Conservation (phyloP, 2,329 filamentous ascomycete species). For the Pleomassaria siparia region DNA sequence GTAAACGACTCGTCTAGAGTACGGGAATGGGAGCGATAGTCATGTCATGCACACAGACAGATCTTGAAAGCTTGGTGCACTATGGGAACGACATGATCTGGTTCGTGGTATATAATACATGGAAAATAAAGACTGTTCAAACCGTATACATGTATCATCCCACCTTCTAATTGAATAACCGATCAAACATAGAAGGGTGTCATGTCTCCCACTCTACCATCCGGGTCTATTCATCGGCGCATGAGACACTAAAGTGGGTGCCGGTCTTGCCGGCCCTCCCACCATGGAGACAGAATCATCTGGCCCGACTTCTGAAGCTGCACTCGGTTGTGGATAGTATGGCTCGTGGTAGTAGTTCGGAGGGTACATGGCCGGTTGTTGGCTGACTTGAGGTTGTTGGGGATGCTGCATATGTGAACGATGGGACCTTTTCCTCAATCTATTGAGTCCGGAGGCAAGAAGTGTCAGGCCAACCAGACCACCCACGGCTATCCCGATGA, state of each 20-base stretch:
- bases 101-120: background rate
- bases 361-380: conserved; percentile 4
- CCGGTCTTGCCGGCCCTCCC: conserved; percentile 3
- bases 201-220: background rate
- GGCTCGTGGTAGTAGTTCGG: background rate
- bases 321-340: conserved; percentile 5
- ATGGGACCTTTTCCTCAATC: background rate
- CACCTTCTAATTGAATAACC: no score
- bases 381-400: conserved; percentile 4
- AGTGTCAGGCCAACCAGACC: conserved; percentile 10
- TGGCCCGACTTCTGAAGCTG: conserved; percentile 7
- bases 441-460: conserved; percentile 6
- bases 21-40: background rate
- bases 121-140: background rate
- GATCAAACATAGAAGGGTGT: no score
- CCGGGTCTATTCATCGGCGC: background rate
- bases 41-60: no score
- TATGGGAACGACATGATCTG: background rate
- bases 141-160: no score
- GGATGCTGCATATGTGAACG: background rate
- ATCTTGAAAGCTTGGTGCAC: no score
- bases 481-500: conserved; percentile 17
- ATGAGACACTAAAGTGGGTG: background rate
- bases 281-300: conserved; percentile 13
- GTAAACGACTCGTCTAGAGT: conserved; percentile 1